Base-by-base conservation (phyloP, 345 rosid genomes). In the Melastoma malabathricum region DNA sequence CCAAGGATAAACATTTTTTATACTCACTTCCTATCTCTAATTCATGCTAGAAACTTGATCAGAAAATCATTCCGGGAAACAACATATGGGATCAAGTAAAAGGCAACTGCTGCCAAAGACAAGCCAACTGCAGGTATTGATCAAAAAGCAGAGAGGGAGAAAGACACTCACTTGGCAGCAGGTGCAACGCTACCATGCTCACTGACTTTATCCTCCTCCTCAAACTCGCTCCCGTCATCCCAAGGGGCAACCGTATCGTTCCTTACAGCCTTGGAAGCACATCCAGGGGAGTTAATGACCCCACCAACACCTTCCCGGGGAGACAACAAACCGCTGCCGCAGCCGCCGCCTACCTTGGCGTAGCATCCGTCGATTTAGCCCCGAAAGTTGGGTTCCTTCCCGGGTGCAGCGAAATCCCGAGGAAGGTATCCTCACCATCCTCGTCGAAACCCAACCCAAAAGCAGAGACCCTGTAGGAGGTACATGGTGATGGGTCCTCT, bases 161-260 rank as follows among this genome's bases (percentile, higher is more conserved):
- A 22, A 15, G 27, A 6, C 57, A 52, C 72, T 59, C 70, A 82
- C 89, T 82, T 82, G 43, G 89, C 67, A 59, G 80, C 77, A 57
- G 89, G 84, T 53, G 80, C 70, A 39, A 46, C 34, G 60, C 25
- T 52, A 4, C 51, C 52, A 25, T 71, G 74, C 51, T 70, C 87
- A 60, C 70, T 68, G 6, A 56, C 44, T 64, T 51, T 58, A 63
- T 65, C 48, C 19, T 19, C 49, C 43, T 29, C 48, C 41, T 68
- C 66, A 51, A 55, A n/a, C 17, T 48, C 23, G 19, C 50, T 16
- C 18, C 22, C 3, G 2, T 10, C 50, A 14, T 43, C 41, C 12
- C 41, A 0, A 5, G 41, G 12, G 12, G 12, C 41, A 9, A 34
- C 41, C 10, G 12, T 34, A 6, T 34, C 41, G 12, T 34, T 34